phyloP scores from a whole-genome alignment of 129 eudicot genomes.

The Oenanthe sinensis region DNA sequence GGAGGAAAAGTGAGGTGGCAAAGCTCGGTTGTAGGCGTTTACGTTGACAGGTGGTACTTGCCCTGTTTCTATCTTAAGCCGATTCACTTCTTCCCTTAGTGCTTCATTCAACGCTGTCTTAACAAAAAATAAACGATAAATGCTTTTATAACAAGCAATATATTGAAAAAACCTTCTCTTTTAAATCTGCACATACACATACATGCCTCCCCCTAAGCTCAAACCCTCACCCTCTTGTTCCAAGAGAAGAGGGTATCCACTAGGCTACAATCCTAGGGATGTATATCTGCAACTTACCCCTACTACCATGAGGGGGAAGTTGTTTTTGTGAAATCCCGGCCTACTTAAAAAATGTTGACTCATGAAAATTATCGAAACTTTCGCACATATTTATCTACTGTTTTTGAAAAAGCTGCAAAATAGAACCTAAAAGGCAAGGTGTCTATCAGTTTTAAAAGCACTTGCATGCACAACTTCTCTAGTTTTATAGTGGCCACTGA shows the following conservation, averaged over 20 bases:
- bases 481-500: not conserved
- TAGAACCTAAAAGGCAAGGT: not conserved
- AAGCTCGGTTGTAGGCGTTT: slow-evolving; percentile 33
- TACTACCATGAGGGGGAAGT: not conserved
- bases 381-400: no score
- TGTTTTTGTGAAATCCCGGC: not conserved
- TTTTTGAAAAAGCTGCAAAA: not conserved
- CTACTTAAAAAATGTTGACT: not conserved
- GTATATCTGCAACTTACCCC: not conserved
- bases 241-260: not conserved
- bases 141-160: not conserved
- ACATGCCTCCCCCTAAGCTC: not conserved
- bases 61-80: slow-evolving; percentile 71
- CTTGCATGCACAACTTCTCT: not conserved
- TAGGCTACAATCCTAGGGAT: not conserved
- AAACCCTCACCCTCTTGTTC: not conserved
- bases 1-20: slow-evolving; percentile 43
- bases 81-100: slow-evolving; percentile 75
- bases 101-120: slow-evolving; percentile 72
- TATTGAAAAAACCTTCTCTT: not conserved
- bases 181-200: not conserved
- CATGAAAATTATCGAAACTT: not conserved
- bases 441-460: not conserved
- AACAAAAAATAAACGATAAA: not conserved
- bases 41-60: slow-evolving; percentile 53